A percentile compares a stretch with the other conserved stretches of the same genome.
These are phyloP conservation scores for Fragaria iinumae DNA, from an alignment of 306 rosid species.

Conservation along the genomic window DNA sequence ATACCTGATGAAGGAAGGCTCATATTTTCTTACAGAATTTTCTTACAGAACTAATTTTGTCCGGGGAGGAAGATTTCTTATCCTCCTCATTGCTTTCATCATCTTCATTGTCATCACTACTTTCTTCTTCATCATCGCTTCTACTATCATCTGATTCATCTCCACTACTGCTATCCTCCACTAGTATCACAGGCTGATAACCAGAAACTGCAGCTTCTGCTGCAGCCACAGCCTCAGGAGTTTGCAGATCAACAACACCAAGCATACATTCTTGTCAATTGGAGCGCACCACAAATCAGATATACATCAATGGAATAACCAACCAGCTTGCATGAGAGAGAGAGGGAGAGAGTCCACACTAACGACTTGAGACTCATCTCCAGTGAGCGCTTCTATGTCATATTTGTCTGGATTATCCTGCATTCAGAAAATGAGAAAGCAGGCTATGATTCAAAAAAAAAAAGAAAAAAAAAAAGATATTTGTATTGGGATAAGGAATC, in stretches of 20 bases:
- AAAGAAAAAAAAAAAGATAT: background rate
- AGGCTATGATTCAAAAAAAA: background rate
- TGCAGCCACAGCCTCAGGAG: slow-evolving; percentile 88
- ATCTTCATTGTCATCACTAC: slow-evolving; percentile 9
- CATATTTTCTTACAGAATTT: no score
- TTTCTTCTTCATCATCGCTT: slow-evolving; percentile 12
- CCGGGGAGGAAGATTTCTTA: slow-evolving; percentile 17
- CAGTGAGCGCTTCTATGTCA: slow-evolving; percentile 71
- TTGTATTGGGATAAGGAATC: background rate
- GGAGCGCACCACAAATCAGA: slow-evolving; percentile 4
- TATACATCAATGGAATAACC: slow-evolving; percentile 1
- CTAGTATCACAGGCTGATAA: slow-evolving; percentile 49
- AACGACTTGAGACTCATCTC: slow-evolving; percentile 73
- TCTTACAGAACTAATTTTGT: slow-evolving; percentile 13
- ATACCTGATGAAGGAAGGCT: no score
- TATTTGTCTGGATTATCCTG: slow-evolving; percentile 60
- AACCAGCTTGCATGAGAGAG: background rate
- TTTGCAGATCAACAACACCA: slow-evolving; percentile 81
- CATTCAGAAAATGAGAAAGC: slow-evolving; percentile 2
- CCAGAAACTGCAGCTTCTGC: slow-evolving; percentile 78
- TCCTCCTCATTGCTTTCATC: slow-evolving; percentile 5
- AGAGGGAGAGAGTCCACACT: slow-evolving; percentile 27
- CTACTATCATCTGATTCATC: slow-evolving; percentile 46
- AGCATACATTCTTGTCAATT: slow-evolving; percentile 72
- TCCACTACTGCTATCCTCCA: slow-evolving; percentile 42